phyloP scores from a whole-genome alignment of 495 filamentous ascomycete species.

The Apiosordaria backusii region DNA sequence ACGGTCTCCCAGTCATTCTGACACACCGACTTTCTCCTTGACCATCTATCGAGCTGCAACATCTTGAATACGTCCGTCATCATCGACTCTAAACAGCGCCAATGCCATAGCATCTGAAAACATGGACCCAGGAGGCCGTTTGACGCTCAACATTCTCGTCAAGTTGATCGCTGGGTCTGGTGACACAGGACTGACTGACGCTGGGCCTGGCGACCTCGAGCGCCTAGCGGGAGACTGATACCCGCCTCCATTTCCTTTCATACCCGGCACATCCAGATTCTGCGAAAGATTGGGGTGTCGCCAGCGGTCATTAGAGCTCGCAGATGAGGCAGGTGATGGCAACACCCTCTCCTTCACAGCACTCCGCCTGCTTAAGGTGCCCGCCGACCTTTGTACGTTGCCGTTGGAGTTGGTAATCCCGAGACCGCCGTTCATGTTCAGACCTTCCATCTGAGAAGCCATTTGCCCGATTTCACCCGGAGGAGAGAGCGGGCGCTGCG shows the following conservation, averaged over 20 bases:
- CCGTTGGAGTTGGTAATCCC: not conserved
- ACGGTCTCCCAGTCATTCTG: no score
- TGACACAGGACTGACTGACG: not conserved
- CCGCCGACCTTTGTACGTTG: not conserved
- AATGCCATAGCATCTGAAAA: slow-evolving; percentile 34
- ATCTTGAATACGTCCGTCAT: slow-evolving; percentile 7
- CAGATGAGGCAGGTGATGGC: not conserved
- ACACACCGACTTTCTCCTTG: no score
- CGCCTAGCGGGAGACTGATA: not conserved
- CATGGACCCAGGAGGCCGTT: slow-evolving; percentile 25
- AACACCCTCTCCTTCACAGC: slow-evolving; percentile 12
- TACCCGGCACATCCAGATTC: slow-evolving; percentile 15
- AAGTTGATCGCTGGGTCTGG: slow-evolving; percentile 17
- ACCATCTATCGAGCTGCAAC: not conserved
- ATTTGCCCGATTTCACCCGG: not conserved
- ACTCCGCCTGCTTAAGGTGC: slow-evolving; percentile 23
- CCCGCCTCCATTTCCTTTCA: slow-evolving; percentile 9
- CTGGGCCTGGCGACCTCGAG: slow-evolving; percentile 5
- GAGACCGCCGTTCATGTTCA: not conserved
- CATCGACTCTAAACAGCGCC: slow-evolving; percentile 32
- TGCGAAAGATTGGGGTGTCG: not conserved
- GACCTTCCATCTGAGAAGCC: slow-evolving; percentile 8
- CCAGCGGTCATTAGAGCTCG: not conserved
- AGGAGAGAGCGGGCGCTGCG: not conserved
- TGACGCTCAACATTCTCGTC: slow-evolving; percentile 30